Evolutionary conservation across 495 filamentous ascomycete genomes (phyloP), one percentile per base, ranked within the genome.

Genomic region (Talaromyces ruber): DNA sequence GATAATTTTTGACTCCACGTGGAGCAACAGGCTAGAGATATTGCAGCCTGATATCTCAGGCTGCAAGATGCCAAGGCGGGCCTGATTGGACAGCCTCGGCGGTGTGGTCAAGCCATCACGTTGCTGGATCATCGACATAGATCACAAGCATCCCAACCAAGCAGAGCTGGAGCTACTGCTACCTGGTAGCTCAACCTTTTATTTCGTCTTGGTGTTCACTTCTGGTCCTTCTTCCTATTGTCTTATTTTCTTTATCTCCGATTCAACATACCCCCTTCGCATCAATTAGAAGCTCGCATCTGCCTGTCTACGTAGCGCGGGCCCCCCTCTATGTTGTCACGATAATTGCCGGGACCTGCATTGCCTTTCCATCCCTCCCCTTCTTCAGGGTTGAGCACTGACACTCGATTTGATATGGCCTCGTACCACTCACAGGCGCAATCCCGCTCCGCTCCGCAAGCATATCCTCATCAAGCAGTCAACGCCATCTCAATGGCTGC

Each of bases 371-470:
- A 50, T 9, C 21, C 57, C 14, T 12, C 56, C 43, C 58, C 58
- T 45, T 65, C 74, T 70, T 69, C 64, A 63, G 64, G 45, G 59
- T 34, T 45, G 64, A 71, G 69, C 67, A 64, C 64, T 61, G 26
- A 43, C 22, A 25, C n/a, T 29, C 53, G 64, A 58, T 56, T 63
- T 66, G 71, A 58, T 66, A 78, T 77, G 74, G 72, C 75, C 63
- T 69, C 71, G 61, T 69, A 64, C 18, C 66, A 71, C 60, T 45
- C 59, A 22, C 59, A 60, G 14, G 43, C 43, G 18, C 59, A 60
- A 29, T 29, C 59, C 32, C 43, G 43, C n/a, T 63, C 71, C 28
- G 61, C 65, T 51, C 11, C 64, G 24, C 71, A 71, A 51, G 53
- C 70, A 61, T 61, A 71, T 58, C 72, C 67, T 30, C 70, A 70